Evolutionary conservation across 176 grass and related monocot species (phyloP).

Genomic region (Triticum dicoccoides): DNA sequence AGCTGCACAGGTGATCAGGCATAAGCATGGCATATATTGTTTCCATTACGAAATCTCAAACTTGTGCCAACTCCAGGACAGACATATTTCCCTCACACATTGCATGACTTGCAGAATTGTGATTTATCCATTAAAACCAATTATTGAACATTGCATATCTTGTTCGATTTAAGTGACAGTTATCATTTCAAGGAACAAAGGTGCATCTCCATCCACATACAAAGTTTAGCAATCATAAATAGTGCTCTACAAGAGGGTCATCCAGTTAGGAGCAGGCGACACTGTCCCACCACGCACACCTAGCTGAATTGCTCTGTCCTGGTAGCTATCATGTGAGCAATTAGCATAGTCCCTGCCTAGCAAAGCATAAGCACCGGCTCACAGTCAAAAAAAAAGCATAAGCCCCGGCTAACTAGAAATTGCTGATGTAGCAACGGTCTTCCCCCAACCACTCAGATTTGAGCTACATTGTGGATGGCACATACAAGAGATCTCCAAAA

Average conservation of each 20-base stretch:
- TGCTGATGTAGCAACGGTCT: neutral
- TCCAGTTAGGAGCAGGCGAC: neutral
- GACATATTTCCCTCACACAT: neutral
- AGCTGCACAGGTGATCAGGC: neutral
- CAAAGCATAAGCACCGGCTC: neutral
- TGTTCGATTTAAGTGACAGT: neutral
- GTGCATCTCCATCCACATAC: neutral
- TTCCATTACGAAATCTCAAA: constrained; percentile 1
- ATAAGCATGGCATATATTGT: neutral
- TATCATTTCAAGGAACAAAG: neutral
- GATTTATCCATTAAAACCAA: neutral
- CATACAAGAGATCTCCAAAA: neutral
- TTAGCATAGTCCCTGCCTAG: neutral
- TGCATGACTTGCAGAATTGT: neutral
- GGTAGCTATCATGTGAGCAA: neutral
- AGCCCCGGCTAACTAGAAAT: neutral
- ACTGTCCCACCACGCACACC: neutral
- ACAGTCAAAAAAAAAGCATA: neutral
- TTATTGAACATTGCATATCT: neutral
- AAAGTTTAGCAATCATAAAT: neutral
- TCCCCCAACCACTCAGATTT: neutral
- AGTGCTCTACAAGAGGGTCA: neutral
- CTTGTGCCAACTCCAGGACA: neutral
- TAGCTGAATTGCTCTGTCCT: neutral
- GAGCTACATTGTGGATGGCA: neutral